These are phyloP conservation scores for Fusarium udum DNA, from an alignment of 2,329 filamentous ascomycete species.

Conservation along the genomic window DNA sequence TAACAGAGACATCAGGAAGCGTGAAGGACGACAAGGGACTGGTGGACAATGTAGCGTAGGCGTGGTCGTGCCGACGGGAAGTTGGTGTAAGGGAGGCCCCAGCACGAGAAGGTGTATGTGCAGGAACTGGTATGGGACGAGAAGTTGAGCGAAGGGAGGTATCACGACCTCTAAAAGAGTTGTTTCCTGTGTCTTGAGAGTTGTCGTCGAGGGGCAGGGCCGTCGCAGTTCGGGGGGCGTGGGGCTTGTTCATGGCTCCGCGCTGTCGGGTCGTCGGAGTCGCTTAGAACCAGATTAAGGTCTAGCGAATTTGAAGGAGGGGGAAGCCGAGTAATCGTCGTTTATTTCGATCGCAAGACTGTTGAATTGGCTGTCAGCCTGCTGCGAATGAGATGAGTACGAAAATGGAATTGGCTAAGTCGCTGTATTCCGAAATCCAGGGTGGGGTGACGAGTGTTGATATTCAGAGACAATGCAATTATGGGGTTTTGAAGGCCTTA, in stretches of 20 bases:
- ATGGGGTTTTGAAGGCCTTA: conserved; percentile 2
- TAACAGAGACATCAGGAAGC: conserved; percentile 41
- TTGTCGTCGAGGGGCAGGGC: conserved; percentile 40
- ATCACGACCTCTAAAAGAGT: conserved; percentile 31
- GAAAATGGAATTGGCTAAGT: conserved; percentile 18
- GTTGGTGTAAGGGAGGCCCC: conserved; percentile 33
- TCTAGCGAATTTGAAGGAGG: conserved; percentile 20
- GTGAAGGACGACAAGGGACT: conserved; percentile 32
- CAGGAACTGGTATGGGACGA: conserved; percentile 37
- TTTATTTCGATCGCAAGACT: conserved; percentile 13
- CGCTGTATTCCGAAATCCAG: background rate
- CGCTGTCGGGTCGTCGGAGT: conserved; percentile 33
- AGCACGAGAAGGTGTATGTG: conserved; percentile 15
- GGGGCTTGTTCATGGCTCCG: conserved; percentile 47
- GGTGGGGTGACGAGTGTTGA: conserved; percentile 33
- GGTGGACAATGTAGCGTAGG: conserved; percentile 33
- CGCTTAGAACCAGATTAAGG: conserved; percentile 32
- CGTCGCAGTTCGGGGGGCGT: conserved; percentile 41
- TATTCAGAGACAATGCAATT: background rate
- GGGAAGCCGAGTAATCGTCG: conserved; percentile 4
- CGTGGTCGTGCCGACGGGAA: conserved; percentile 29
- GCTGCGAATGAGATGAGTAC: background rate
- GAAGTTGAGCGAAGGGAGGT: conserved; percentile 32
- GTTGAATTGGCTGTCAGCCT: conserved; percentile 19
- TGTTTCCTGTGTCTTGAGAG: conserved; percentile 21